These are phyloP conservation scores for Fusarium miscanthi DNA, from an alignment of 2,329 filamentous ascomycete genomes.

Conservation along the genomic window DNA sequence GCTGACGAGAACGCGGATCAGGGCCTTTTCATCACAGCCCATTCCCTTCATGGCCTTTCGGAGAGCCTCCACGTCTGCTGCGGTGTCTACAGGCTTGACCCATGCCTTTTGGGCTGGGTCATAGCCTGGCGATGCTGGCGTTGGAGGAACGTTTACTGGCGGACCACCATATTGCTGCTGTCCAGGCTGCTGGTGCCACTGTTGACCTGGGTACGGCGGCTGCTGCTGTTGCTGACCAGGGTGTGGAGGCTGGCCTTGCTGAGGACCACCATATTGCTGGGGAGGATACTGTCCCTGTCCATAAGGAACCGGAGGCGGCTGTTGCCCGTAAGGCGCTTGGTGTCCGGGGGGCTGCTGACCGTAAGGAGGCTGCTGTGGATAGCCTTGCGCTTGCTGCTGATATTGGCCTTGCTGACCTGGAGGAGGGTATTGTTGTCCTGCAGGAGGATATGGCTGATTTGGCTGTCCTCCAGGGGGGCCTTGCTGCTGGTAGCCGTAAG, in stretches of 20 bases:
- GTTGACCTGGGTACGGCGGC: conserved; percentile 22
- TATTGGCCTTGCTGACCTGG: conserved; percentile 1
- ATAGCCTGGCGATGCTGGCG: conserved; percentile 46
- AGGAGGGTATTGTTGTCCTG: conserved; percentile 14
- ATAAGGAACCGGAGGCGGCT: conserved; percentile 12
- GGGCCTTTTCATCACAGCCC: conserved; percentile 48
- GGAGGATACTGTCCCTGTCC: conserved; percentile 26
- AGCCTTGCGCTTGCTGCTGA: conserved; percentile 4
- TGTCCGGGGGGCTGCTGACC: conserved; percentile 32
- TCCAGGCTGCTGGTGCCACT: conserved; percentile 38
- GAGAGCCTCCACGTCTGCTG: conserved; percentile 45
- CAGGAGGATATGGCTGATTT: conserved; percentile 24
- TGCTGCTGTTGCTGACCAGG: conserved; percentile 14
- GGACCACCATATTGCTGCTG: conserved; percentile 13
- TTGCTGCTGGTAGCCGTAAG: conserved; percentile 21
- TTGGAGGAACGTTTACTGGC: conserved; percentile 30
- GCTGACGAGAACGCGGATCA: conserved; percentile 47
- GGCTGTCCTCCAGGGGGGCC: conserved; percentile 4
- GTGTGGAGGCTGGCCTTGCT: conserved; percentile 21
- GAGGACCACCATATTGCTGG: conserved; percentile 31
- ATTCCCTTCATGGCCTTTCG: conserved; percentile 52
- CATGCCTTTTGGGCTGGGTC: conserved; percentile 44
- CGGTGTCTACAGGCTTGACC: conserved; percentile 45
- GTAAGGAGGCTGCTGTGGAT: conserved; percentile 16
- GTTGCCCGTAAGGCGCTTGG: conserved; percentile 34